Evolutionary conservation across 2,329 filamentous ascomycete genomes (phyloP).

Genomic region (Cytospora piceicola): DNA sequence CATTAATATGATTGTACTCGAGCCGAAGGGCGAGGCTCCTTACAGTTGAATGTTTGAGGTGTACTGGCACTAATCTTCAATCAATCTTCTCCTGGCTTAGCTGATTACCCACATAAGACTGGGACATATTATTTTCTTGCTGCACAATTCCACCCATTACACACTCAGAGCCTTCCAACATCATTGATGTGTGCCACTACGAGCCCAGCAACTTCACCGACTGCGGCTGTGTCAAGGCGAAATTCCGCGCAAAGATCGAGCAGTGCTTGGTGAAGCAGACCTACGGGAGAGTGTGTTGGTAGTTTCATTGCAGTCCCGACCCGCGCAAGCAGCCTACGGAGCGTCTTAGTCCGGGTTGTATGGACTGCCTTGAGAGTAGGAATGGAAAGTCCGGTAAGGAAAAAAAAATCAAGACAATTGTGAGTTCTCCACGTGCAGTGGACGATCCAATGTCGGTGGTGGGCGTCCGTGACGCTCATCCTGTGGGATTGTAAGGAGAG

Average conservation of each 20-base stretch:
- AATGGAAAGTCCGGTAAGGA: conserved; percentile 1
- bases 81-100: not conserved
- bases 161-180: not conserved
- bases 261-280: conserved; percentile 2
- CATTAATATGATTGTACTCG: not conserved
- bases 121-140: not conserved
- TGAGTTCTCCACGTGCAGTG: conserved; percentile 8
- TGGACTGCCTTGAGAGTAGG: conserved; percentile 9
- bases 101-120: conserved; percentile 5
- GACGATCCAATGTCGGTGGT: not conserved
- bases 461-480: not conserved
- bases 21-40: too few species aligned
- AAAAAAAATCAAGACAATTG: conserved; percentile 11
- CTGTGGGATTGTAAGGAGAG: not conserved
- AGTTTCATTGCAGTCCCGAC: conserved; percentile 5
- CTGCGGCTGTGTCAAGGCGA: conserved; percentile 17
- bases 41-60: not conserved
- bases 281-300: conserved; percentile 15
- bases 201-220: conserved; percentile 14
- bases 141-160: not conserved
- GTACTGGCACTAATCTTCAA: not conserved
- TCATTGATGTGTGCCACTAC: conserved; percentile 10
- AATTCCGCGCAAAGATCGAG: not conserved
- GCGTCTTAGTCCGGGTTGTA: conserved; percentile 20
- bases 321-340: conserved; percentile 9